These are phyloP conservation scores for Colletotrichum sansevieriae DNA, from an alignment of 2,329 filamentous ascomycete genomes.

Conservation along the genomic window DNA sequence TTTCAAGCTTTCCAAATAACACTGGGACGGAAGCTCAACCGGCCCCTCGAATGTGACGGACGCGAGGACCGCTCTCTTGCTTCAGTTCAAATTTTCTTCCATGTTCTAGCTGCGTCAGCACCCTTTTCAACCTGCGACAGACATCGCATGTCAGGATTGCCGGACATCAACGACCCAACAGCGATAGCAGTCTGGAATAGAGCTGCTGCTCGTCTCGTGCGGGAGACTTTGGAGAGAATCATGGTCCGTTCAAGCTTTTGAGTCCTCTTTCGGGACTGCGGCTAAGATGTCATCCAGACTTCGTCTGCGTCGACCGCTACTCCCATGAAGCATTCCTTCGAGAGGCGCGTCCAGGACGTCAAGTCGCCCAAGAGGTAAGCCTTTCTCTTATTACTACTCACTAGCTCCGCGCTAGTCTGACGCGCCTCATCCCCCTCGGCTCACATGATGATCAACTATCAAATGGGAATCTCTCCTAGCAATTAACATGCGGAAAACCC, in stretches of 20 bases:
- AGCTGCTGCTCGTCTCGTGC: conserved; percentile 41
- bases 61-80: conserved; percentile 12
- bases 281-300: conserved; percentile 59
- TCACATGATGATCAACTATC: conserved; percentile 84
- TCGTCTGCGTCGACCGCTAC: conserved; percentile 81
- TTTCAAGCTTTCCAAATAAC: conserved; percentile 25
- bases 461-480: conserved; percentile 99
- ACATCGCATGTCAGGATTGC: conserved; percentile 46
- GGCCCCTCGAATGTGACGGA: conserved; percentile 39
- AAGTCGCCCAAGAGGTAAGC: conserved; percentile 92
- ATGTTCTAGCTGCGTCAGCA: conserved; percentile 35
- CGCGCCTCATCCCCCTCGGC: conserved; percentile 44
- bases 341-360: conserved; percentile 84
- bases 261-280: conserved; percentile 15
- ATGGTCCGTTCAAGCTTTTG: conserved; percentile 42
- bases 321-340: conserved; percentile 79
- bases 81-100: conserved; percentile 20
- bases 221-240: conserved; percentile 43
- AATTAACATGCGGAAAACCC: conserved; percentile 86
- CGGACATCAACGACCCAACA: conserved; percentile 41
- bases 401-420: conserved; percentile 30
- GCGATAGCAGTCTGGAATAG: conserved; percentile 43
- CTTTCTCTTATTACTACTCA: conserved; percentile 21
- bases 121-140: conserved; percentile 8
- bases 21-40: conserved; percentile 23